A percentile compares a stretch with the other conserved stretches of the same genome.
Conservation (phyloP, 306 rosid species). For the Quercus berberidifolia region DNA sequence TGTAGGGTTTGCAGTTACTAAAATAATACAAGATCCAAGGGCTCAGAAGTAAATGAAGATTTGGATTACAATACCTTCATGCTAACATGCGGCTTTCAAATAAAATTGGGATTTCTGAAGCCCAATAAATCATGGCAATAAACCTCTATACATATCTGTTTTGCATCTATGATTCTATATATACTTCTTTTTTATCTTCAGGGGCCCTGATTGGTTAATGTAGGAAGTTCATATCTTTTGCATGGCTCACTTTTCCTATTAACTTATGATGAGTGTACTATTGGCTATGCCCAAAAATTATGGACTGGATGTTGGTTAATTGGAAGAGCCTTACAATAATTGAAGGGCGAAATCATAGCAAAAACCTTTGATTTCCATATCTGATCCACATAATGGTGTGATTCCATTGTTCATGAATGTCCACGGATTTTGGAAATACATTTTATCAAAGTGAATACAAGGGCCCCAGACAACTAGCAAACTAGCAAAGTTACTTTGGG, state of each 20-base stretch:
- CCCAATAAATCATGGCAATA: not conserved
- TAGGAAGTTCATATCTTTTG: not conserved
- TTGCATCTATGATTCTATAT: not conserved
- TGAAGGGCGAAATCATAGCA: not conserved
- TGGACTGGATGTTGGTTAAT: not conserved
- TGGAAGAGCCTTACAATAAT: not conserved
- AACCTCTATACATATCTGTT: not conserved
- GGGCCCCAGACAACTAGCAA: not conserved
- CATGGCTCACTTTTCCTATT: not conserved
- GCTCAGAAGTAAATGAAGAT: not conserved
- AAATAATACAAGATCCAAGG: conserved; percentile 24
- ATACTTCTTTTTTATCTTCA: not conserved
- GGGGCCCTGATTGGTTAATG: not conserved
- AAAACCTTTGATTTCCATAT: not conserved
- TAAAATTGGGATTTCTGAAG: not conserved
- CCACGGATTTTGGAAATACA: not conserved
- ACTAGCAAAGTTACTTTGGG: conserved; percentile 10
- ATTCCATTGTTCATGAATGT: not conserved
- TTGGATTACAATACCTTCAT: too few species aligned
- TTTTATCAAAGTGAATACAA: not conserved
- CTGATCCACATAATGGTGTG: not conserved
- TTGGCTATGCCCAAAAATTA: not conserved
- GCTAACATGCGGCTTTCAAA: not conserved
- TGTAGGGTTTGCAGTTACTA: conserved; percentile 15
- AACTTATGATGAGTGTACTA: not conserved